Conservation (phyloP, 2,329 filamentous ascomycete species). For the Beauveria sp. region DNA sequence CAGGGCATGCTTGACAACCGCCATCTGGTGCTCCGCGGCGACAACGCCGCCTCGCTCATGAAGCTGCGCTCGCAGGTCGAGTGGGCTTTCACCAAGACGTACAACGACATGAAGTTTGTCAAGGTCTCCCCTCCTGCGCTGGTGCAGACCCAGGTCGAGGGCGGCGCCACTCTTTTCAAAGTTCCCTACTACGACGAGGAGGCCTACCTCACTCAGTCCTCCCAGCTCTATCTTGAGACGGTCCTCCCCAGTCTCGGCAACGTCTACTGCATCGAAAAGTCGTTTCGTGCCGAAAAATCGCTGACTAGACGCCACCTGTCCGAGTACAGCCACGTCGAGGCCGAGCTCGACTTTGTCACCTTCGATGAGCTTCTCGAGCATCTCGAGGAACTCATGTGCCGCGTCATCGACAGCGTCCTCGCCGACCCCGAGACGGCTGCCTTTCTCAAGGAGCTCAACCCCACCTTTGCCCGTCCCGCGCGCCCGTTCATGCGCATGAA, state of each 20-base stretch:
- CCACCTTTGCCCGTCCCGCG: conserved; percentile 71
- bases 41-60: conserved; percentile 77
- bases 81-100: conserved; percentile 70
- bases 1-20: conserved; percentile 61
- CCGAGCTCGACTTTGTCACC: conserved; percentile 89
- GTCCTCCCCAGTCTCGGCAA: conserved; percentile 84
- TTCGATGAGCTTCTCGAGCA: conserved; percentile 85
- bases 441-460: conserved; percentile 82
- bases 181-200: conserved; percentile 85
- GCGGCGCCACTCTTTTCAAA: conserved; percentile 82
- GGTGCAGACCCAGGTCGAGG: conserved; percentile 93
- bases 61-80: conserved; percentile 77
- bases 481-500: conserved; percentile 92
- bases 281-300: conserved; percentile 95
- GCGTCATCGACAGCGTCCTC: conserved; percentile 71
- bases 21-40: conserved; percentile 78
- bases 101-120: conserved; percentile 66
- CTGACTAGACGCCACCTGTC: conserved; percentile 89
- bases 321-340: conserved; percentile 96
- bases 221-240: conserved; percentile 95
- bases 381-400: conserved; percentile 79
- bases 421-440: conserved; percentile 64
- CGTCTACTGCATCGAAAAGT: conserved; percentile 97
- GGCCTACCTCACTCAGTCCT: conserved; percentile 93
- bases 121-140: conserved; percentile 86